A percentile compares a stretch with the other conserved stretches of the same genome.
These are phyloP conservation scores for Solanum virginianum DNA, from an alignment of 257 asterid species.

Conservation along the genomic window DNA sequence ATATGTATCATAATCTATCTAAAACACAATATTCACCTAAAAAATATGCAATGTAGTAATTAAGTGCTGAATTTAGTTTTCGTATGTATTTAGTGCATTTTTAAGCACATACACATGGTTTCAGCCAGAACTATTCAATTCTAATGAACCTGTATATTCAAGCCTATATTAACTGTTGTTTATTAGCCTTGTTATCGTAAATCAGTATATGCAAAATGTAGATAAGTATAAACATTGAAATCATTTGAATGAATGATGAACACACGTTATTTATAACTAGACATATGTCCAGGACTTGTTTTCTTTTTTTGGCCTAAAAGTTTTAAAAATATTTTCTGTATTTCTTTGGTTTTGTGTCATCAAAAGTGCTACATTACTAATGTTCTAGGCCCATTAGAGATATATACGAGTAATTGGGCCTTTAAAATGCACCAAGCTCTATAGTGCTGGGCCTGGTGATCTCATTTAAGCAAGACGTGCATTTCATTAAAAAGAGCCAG, in stretches of 20 bases:
- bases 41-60: background rate
- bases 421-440: background rate
- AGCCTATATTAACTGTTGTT: background rate
- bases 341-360: background rate
- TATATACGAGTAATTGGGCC: background rate
- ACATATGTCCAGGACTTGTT: background rate
- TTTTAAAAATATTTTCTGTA: background rate
- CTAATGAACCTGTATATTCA: background rate
- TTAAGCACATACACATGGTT: background rate
- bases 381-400: background rate
- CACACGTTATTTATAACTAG: background rate
- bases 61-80: background rate
- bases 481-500: background rate
- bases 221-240: background rate
- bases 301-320: background rate
- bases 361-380: background rate
- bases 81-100: background rate
- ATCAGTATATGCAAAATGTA: background rate
- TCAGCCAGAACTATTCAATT: background rate
- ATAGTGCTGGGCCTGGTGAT: background rate
- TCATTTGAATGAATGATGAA: background rate
- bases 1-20: background rate
- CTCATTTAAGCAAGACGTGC: background rate
- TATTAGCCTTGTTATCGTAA: background rate
- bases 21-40: background rate